These are phyloP conservation scores for Urtica urens DNA, from an alignment of 306 rosid genomes.

Conservation along the genomic window DNA sequence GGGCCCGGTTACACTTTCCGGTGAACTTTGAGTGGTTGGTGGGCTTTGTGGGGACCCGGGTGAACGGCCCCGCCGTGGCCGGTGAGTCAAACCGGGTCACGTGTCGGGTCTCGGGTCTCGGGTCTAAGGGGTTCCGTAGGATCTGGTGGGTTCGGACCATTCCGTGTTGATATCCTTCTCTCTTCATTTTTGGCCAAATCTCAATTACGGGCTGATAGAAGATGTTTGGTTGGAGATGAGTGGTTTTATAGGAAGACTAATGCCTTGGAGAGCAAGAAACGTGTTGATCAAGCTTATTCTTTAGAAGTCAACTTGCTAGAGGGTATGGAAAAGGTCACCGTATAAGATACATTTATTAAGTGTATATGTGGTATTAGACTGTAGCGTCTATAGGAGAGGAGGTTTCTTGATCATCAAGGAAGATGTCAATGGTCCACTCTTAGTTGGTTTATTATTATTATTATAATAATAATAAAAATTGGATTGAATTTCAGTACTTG, in stretches of 20 bases:
- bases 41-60: slow-evolving; percentile 52
- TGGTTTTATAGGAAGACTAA: neutral
- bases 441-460: too few relatives aligned
- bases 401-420: too few relatives aligned
- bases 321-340: too few relatives aligned
- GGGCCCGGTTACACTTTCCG: slow-evolving; percentile 37
- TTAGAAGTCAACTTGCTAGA: too few relatives aligned
- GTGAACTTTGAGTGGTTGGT: slow-evolving; percentile 82
- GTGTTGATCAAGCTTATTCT: too few relatives aligned
- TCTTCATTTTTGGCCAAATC: slow-evolving; percentile 37
- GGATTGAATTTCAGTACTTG: too few relatives aligned
- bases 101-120: slow-evolving; percentile 28
- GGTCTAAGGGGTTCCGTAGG: slow-evolving; percentile 35
- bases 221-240: neutral
- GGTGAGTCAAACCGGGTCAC: slow-evolving; percentile 28
- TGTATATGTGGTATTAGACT: too few relatives aligned
- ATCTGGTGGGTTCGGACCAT: slow-evolving; percentile 46
- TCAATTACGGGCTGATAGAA: neutral
- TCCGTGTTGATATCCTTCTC: slow-evolving; percentile 81
- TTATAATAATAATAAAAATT: too few relatives aligned
- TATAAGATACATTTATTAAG: too few relatives aligned
- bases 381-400: too few relatives aligned
- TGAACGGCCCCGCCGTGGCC: slow-evolving; percentile 49
- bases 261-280: too few relatives aligned
- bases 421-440: too few relatives aligned